phyloP scores from a whole-genome alignment of 2,329 filamentous ascomycete species.

The Periconia sp. region DNA sequence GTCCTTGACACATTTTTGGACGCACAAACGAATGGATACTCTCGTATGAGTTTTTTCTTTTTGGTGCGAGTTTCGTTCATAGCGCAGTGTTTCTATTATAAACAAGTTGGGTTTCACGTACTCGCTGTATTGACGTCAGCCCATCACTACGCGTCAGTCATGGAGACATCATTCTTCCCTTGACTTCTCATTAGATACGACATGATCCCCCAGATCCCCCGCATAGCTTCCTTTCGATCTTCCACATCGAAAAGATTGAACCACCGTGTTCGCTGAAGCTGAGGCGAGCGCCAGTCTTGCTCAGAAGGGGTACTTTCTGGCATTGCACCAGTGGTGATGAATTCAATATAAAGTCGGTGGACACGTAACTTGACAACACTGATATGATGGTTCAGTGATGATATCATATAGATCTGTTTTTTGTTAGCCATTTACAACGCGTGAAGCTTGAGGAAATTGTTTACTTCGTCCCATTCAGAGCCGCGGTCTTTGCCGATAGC shows the following conservation, averaged over 20 bases:
- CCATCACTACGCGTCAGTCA: slow-evolving; percentile 5
- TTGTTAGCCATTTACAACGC: slow-evolving; percentile 9
- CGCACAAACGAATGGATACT: too few relatives aligned
- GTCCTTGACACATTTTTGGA: too few relatives aligned
- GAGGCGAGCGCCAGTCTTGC: slow-evolving; percentile 53
- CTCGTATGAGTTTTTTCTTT: neutral
- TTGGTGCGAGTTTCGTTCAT: neutral
- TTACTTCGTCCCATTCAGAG: slow-evolving; percentile 57
- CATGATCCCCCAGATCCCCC: slow-evolving; percentile 61
- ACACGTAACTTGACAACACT: slow-evolving; percentile 61
- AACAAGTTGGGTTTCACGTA: neutral
- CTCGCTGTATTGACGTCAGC: neutral
- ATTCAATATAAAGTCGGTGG: slow-evolving; percentile 59
- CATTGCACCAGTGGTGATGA: slow-evolving; percentile 50
- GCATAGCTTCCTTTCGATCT: slow-evolving; percentile 58
- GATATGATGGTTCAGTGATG: slow-evolving; percentile 64
- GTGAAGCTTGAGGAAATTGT: slow-evolving; percentile 15
- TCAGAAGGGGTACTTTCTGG: slow-evolving; percentile 26
- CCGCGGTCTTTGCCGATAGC: slow-evolving; percentile 57
- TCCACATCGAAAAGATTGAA: slow-evolving; percentile 58
- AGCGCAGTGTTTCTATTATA: neutral
- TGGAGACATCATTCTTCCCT: slow-evolving; percentile 12
- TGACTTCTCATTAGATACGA: slow-evolving; percentile 50
- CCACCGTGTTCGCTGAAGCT: slow-evolving; percentile 59
- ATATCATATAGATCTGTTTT: slow-evolving; percentile 62